Conservation (phyloP, 805 yeast species). For the Metschnikowia peoriensis region DNA sequence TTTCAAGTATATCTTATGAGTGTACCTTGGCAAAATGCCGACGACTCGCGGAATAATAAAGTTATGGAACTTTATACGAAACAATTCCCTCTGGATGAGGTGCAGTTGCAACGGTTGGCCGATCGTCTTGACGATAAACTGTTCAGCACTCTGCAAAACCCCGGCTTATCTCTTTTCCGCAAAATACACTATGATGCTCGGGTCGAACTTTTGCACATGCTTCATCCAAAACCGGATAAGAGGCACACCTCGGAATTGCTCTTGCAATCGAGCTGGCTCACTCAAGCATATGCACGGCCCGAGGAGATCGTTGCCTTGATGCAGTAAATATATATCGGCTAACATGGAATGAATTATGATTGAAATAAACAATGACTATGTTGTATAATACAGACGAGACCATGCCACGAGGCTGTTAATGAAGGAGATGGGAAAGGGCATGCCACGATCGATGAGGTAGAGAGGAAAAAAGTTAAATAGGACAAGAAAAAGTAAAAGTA, state of each 20-base stretch:
- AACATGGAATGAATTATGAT: slow-evolving; percentile 3
- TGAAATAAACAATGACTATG: slow-evolving; percentile 12
- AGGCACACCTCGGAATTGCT: slow-evolving; percentile 26
- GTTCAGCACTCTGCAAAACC: slow-evolving; percentile 22
- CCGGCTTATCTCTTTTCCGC: slow-evolving; percentile 33
- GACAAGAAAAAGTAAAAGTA: not conserved
- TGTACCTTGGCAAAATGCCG: slow-evolving; percentile 49
- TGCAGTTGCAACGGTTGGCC: slow-evolving; percentile 21
- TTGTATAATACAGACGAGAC: slow-evolving; percentile 8
- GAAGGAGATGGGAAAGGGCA: not conserved
- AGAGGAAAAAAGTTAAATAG: not conserved
- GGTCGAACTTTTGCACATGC: slow-evolving; percentile 28
- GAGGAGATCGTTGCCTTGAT: slow-evolving; percentile 29
- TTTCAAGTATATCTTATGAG: slow-evolving; percentile 43
- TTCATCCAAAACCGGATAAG: slow-evolving; percentile 30
- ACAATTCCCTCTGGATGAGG: slow-evolving; percentile 28
- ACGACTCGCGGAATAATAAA: slow-evolving; percentile 21
- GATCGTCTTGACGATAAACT: slow-evolving; percentile 26
- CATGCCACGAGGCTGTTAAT: not conserved
- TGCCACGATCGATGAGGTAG: not conserved
- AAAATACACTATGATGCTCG: slow-evolving; percentile 40
- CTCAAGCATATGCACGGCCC: slow-evolving; percentile 39
- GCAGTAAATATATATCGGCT: not conserved
- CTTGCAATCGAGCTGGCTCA: slow-evolving; percentile 34
- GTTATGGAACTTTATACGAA: slow-evolving; percentile 22